Evolutionary conservation across 2,329 filamentous ascomycete species (phyloP).

Genomic region (Alternaria tenuissima): DNA sequence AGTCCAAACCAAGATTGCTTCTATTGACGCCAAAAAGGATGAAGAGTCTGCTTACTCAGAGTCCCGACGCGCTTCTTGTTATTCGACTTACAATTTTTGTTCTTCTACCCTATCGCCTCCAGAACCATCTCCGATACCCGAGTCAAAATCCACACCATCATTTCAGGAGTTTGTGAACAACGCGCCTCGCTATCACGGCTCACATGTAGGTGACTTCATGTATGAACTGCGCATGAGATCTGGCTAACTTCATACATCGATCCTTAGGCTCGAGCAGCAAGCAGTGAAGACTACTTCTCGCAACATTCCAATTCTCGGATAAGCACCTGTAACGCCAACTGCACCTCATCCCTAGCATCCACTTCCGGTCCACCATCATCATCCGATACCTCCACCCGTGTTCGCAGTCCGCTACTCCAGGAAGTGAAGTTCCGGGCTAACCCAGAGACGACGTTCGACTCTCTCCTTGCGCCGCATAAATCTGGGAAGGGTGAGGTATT

Average conservation of each 20-base stretch:
- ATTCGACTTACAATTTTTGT: slow-evolving; percentile 15
- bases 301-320: not conserved
- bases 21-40: slow-evolving; percentile 6
- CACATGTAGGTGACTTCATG: not conserved
- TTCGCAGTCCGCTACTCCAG: slow-evolving; percentile 22
- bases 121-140: not conserved
- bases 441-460: slow-evolving; percentile 35
- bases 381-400: slow-evolving; percentile 9
- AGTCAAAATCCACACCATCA: not conserved
- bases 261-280: slow-evolving; percentile 6
- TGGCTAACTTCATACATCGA: too few relatives aligned
- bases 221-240: too few relatives aligned
- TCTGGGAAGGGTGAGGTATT: slow-evolving; percentile 39
- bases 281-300: slow-evolving; percentile 22
- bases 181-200: not conserved
- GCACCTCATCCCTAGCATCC: slow-evolving; percentile 4
- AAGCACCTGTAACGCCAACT: not conserved
- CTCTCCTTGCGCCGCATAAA: slow-evolving; percentile 34
- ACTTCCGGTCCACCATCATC: not conserved
- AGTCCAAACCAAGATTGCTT: slow-evolving; percentile 11
- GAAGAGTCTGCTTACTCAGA: slow-evolving; percentile 14
- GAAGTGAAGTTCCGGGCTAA: slow-evolving; percentile 17
- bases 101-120: slow-evolving; percentile 8
- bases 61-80: slow-evolving; percentile 9
- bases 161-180: not conserved